Evolutionary conservation across 208 protist species (phyloP), one percentile per base, ranked within the genome.

Genomic region (Novymonas esmeraldas): DNA sequence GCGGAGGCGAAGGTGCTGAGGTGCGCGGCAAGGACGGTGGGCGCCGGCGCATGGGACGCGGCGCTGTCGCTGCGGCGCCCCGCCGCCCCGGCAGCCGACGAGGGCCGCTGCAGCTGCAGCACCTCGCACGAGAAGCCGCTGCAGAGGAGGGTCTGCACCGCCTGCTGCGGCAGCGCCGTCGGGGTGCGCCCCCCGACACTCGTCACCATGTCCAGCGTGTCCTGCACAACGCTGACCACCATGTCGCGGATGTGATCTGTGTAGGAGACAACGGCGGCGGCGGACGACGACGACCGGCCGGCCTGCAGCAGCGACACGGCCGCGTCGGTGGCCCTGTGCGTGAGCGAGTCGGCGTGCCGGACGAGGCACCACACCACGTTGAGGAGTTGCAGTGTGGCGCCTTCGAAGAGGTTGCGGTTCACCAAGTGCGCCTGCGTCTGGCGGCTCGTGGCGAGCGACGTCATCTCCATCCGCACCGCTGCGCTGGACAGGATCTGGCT

Each of bases 341-440:
- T 90, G 3, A 95, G 66, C 14, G 74, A 65, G 64, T 95, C 89
- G 6, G 73, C 54, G 57, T 92, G 86, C 2, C 73, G 73, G 26
- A 82, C 41, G 9, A 90, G 16, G 26, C 70, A 69, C 50, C 64
- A 72, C 9, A 62, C 41, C 20, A 93, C 89, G 63, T 95, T 95
- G 16, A 92, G 45, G 45, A 81, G 85, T 72, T 93, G 86, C 49
- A 92, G 76, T 36, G 87, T 57, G 18, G 85, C 79, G 4, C 64
- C 73, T 38, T 93, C 89, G 14, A 91, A 61, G 14, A 82, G 34
- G 60, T 91, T 89, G 5, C 49, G 41, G 52, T 90, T 89, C 18
- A 92, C 82, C 11, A 34, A 28, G 4, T 52, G 70, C n/a, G 64
- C 58, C 49, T 76, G 62, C 42, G 82, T 86, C 70, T 90, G 82